Percentiles rank a stretch among this genome's conserved stretches.
Conservation (phyloP, 2,329 filamentous ascomycete genomes). For the Botrytis galanthina region DNA sequence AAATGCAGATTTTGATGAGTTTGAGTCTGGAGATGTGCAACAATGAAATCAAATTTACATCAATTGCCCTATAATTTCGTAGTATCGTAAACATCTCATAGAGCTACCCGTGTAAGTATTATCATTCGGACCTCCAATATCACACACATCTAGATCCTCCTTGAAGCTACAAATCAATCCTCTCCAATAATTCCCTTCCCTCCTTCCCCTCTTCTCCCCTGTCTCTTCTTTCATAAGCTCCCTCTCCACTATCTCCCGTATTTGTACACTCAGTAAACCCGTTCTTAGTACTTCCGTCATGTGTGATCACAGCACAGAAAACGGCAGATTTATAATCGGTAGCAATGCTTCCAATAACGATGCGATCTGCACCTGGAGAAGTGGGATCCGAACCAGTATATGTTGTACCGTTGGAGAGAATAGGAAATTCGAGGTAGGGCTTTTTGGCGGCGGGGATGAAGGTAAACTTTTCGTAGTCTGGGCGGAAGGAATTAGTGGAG, state of each 20-base stretch:
- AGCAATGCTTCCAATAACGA: slow-evolving; percentile 37
- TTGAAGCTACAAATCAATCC: slow-evolving; percentile 25
- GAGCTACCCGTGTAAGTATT: too few species aligned
- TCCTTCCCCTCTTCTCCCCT: slow-evolving; percentile 21
- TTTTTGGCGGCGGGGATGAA: slow-evolving; percentile 34
- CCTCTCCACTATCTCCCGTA: slow-evolving; percentile 26
- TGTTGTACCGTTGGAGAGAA: slow-evolving; percentile 27
- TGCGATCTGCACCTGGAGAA: slow-evolving; percentile 37
- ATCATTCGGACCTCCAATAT: background rate
- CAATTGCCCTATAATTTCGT: background rate
- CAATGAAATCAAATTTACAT: background rate
- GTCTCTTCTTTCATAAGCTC: slow-evolving; percentile 22
- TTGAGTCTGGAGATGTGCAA: background rate
- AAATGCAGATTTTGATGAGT: too few species aligned
- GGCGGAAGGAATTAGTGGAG: background rate
- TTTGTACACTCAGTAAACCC: slow-evolving; percentile 37
- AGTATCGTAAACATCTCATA: background rate
- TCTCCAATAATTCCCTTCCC: slow-evolving; percentile 27
- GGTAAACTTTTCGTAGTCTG: slow-evolving; percentile 38
- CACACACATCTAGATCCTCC: background rate
- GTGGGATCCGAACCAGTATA: slow-evolving; percentile 33
- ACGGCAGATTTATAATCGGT: slow-evolving; percentile 34
- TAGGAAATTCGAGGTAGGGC: slow-evolving; percentile 39
- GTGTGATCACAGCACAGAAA: slow-evolving; percentile 38
- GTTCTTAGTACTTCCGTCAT: slow-evolving; percentile 36